Base-by-base conservation (phyloP, 2,329 filamentous ascomycete genomes). In the Colletotrichum incanum region DNA sequence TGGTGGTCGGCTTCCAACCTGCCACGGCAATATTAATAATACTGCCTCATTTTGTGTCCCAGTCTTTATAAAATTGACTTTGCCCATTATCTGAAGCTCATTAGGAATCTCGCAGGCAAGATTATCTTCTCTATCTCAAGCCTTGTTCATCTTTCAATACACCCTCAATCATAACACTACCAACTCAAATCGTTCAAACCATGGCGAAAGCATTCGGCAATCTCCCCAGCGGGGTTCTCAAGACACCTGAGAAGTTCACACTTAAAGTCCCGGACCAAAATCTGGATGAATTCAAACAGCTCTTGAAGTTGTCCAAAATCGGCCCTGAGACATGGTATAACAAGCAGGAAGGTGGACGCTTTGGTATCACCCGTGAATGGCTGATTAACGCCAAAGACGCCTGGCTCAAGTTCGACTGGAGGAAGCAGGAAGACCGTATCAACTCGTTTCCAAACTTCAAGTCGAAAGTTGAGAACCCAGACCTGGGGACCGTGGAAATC, bases 371-470 rank as follows among this genome's bases (percentile, higher is more conserved):
- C 34, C 80, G 82, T 5, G 80, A 86, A 43, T 90, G 86, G 86
- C 79, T 89, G 37, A 72, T 73, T 0, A 62, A 78, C 0, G 83
- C 83, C 52, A 83, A 82, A 59, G 76, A 81, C 4, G 77, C 80
- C 45, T 88, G 86, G 86, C 76, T 84, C 59, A 80, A 75, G 0
- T 88, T 85, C 76, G 80, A 87, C 76, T 89, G 86, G 87, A 85
- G 83, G 16, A 76, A 78, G 49, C 76, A 76, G 18, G 75, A 79
- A 43, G 63, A 68, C 4, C 59, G 59, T 4, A 84, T 89, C 77
- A 89, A 89, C 77, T 81, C 79, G 5, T 84, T 86, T 62, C 86
- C 86, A 0, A 85, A 88, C 76, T 89, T 84, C 80, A 86, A 80
- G 23, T 76, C 80, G 0, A 69, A 76, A 0, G 80, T 88, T 54